Evolutionary conservation across 352 stramenopile species (phyloP).

Genomic region (Thalassiosira gravida): DNA sequence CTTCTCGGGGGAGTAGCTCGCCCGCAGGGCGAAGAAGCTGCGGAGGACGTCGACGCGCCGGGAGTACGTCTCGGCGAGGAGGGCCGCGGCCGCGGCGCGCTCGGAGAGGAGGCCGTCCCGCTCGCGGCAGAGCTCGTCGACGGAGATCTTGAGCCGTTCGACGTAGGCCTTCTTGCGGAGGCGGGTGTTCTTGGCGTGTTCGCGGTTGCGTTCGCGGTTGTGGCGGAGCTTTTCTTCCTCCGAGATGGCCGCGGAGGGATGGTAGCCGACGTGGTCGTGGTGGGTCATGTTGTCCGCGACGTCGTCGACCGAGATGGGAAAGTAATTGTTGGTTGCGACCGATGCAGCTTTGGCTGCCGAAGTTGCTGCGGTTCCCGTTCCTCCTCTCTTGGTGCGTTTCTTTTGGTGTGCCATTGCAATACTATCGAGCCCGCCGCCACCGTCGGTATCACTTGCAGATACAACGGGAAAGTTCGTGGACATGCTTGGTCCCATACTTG

Average conservation of each 20-base stretch:
- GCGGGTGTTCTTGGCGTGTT: conserved; percentile 93
- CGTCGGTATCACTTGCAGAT: conserved; percentile 55
- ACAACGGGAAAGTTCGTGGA: conserved; percentile 27
- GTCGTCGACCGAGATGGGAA: too few relatives aligned
- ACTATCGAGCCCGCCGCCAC: not conserved
- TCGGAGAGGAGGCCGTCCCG: conserved; percentile 75
- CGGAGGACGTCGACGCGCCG: conserved; percentile 80
- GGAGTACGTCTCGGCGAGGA: conserved; percentile 81
- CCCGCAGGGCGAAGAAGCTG: conserved; percentile 80
- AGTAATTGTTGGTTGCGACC: too few relatives aligned
- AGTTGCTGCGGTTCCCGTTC: too few relatives aligned
- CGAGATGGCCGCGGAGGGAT: not conserved
- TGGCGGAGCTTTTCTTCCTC: conserved; percentile 59
- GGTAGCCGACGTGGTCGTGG: conserved; percentile 12
- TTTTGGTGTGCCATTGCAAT: not conserved
- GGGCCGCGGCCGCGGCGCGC: conserved; percentile 64
- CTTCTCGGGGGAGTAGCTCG: conserved; percentile 62
- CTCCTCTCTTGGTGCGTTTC: conserved; percentile 5
- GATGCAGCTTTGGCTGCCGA: too few relatives aligned
- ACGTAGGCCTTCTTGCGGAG: conserved; percentile 93
- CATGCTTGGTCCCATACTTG: conserved; percentile 1
- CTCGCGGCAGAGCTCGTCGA: conserved; percentile 81
- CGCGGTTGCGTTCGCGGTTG: conserved; percentile 90
- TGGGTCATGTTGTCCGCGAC: too few relatives aligned
- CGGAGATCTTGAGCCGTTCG: conserved; percentile 89